Evolutionary conservation across 2,329 filamentous ascomycete genomes (phyloP), one percentile per base, ranked within the genome.

Genomic region (Penicillium sclerotiorum): DNA sequence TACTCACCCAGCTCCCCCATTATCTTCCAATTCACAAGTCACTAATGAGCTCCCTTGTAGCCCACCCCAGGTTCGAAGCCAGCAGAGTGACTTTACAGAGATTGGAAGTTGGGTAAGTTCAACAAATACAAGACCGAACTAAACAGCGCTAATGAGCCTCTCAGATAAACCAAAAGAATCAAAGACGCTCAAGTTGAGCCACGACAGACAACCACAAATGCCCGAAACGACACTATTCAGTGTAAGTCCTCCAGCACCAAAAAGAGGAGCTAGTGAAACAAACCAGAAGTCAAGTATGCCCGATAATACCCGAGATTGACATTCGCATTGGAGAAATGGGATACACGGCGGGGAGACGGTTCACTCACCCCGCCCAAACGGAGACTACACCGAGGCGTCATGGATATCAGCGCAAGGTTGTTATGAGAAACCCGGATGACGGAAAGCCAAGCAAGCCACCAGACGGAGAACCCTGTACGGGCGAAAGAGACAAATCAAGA

Each of bases 221-320:
- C 13, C 22, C 22, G 12, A 41, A 41, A 18, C 22, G n/a, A n/a
- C n/a, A n/a, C n/a, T n/a, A n/a, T n/a, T n/a, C n/a, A n/a, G n/a
- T n/a, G 40, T 33, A 12, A 23, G 40, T 20, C 4, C 21, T 9
- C 25, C 7, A 15, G 17, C 5, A 21, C 11, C 4, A 4, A 13
- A 18, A 21, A 22, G 27, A 8, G 15, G 4, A 3, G 32, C 9
- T 18, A 30, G 12, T 12, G 4, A 17, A 33, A 9, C 11, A 7
- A 32, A 12, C 27, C 8, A 43, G 8, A 11, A 43, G 7, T 18
- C 27, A 33, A 21, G 8, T n/a, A 21, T 7, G 18, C 20, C 40
- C 40, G 40, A 4, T 12, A 43, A 43, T 33, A 43, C 20, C 40
- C 40, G 40, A 43, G 6, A 43, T 33, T 33, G 8, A 22, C 18